Evolutionary conservation across 108 stramenopile genomes (phyloP).

Genomic region (Conticribra guillardii): DNA sequence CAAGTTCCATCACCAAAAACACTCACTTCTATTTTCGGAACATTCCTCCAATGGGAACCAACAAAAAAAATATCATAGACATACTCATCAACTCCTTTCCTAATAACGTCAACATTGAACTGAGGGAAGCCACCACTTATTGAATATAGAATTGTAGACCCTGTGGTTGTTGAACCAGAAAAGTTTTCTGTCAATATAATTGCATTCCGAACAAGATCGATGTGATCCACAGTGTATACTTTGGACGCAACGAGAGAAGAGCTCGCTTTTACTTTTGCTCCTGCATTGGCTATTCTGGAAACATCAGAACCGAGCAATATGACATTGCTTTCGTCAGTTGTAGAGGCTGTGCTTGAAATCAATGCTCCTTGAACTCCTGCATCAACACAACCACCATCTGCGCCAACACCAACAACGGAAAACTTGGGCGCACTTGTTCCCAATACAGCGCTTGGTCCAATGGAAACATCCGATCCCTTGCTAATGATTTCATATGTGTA

Average conservation of each 20-base stretch:
- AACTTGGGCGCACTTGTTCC: slow-evolving; percentile 60
- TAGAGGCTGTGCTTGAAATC: slow-evolving; percentile 48
- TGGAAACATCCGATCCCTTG: slow-evolving; percentile 25
- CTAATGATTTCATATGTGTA: slow-evolving; percentile 62
- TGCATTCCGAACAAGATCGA: slow-evolving; percentile 30
- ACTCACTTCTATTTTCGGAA: slow-evolving; percentile 51
- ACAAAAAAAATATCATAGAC: slow-evolving; percentile 77
- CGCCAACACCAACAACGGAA: slow-evolving; percentile 53
- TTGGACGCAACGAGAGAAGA: slow-evolving; percentile 39
- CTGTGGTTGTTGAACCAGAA: slow-evolving; percentile 24
- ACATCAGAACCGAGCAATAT: slow-evolving; percentile 23
- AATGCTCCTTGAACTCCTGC: slow-evolving; percentile 53
- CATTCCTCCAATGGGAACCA: slow-evolving; percentile 63
- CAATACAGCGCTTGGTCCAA: slow-evolving; percentile 57
- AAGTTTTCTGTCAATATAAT: slow-evolving; percentile 47
- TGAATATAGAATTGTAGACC: slow-evolving; percentile 25
- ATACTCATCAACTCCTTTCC: slow-evolving; percentile 64
- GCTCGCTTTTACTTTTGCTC: slow-evolving; percentile 36
- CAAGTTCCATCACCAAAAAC: slow-evolving; percentile 59
- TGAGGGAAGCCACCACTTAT: slow-evolving; percentile 49
- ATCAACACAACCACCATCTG: slow-evolving; percentile 67
- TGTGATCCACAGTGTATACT: slow-evolving; percentile 50
- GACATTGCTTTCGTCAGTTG: slow-evolving; percentile 45
- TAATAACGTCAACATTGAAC: slow-evolving; percentile 39
- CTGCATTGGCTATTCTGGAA: slow-evolving; percentile 21